These are phyloP conservation scores for Eimeria praecox DNA, from an alignment of 169 alveolate species.

Conservation along the genomic window DNA sequence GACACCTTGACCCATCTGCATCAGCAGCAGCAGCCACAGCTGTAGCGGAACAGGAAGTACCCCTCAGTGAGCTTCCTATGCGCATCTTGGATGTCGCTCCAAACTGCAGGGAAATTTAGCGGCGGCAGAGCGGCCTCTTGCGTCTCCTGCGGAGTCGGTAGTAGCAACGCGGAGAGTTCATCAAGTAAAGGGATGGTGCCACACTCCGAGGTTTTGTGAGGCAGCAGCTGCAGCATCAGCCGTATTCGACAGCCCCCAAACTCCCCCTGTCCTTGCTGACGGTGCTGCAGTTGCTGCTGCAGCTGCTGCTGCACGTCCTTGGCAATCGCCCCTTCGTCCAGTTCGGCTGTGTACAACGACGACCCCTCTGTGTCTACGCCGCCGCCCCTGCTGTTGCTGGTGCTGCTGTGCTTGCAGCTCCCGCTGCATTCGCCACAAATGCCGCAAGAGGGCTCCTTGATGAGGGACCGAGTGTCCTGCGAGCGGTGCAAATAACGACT, in stretches of 20 bases:
- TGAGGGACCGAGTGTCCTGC: conserved; percentile 7
- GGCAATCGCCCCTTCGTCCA: conserved; percentile 7
- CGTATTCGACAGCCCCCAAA: conserved; percentile 41
- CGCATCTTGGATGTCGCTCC: conserved; percentile 51
- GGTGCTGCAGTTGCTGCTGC: conserved; percentile 37
- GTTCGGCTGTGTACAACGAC: conserved; percentile 18
- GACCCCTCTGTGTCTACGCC: not conserved
- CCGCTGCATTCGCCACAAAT: not conserved
- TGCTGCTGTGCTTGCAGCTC: conserved; percentile 18
- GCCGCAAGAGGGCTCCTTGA: conserved; percentile 4
- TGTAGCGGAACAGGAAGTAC: not conserved
- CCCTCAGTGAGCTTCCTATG: conserved; percentile 41
- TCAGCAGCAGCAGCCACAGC: not conserved
- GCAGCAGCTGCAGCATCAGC: conserved; percentile 66
- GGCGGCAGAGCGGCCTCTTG: conserved; percentile 41
- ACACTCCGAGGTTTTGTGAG: not conserved
- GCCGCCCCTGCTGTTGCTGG: conserved; percentile 2
- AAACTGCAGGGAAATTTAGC: conserved; percentile 22
- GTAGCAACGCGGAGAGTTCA: conserved; percentile 21
- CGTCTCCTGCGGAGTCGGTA: conserved; percentile 35
- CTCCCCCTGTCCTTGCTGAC: not conserved
- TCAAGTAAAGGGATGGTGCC: conserved; percentile 17
- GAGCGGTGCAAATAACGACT: conserved; percentile 33
- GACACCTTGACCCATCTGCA: not conserved
- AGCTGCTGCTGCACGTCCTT: conserved; percentile 1